Base-by-base conservation (phyloP, 2,329 filamentous ascomycete species). In the Trichoderma simmonsii region DNA sequence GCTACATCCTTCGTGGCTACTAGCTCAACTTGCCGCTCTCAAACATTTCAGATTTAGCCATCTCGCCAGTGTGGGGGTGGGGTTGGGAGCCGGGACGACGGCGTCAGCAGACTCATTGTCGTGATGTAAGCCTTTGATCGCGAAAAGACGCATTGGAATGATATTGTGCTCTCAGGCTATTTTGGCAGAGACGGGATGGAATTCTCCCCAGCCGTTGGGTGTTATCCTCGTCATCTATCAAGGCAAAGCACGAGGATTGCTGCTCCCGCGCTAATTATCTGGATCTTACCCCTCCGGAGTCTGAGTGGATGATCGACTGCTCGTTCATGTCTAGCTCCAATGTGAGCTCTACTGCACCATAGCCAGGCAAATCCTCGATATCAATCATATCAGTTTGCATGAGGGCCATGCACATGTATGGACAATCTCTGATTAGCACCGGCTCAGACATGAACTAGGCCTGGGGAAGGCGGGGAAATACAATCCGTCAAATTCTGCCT, bases 401-500 rank as follows among this genome's bases (percentile, higher is more conserved):
- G 60, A 28, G 51, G 30, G 21, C 12, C 39, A 24, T 26, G 32
- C 59, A 34, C 67, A 70, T 70, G 24, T 59, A 18, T 32, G 54
- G 26, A 67, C 65, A 68, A 60, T 69, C 36, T 69, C 66, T 51
- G 48, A 56, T 54, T 70, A 64, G 65, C 51, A 68, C 54, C 39
- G 18, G 39, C 39, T 43, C 34, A 14, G 60, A 57, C 32, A 63
- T 36, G 39, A 34, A 18, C 67, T 32, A 56, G 59, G 43, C 39
- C 68, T 64, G 59, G 68, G 59, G 68, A 70, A 70, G 57, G 68
- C 59, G 68, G 68, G 68, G 68, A 70, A 64, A 70, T 69, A 69
- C 66, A 61, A 30, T n/a, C 28, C 30, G 26, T 36, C 68, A 18
- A 18, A 70, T 64, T 70, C 68, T 70, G 48, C 68, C 66, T 69